A percentile compares a stretch with the other conserved stretches of the same genome.
phyloP scores from a whole-genome alignment of 257 asterid species.

The Penstemon barbatus region DNA sequence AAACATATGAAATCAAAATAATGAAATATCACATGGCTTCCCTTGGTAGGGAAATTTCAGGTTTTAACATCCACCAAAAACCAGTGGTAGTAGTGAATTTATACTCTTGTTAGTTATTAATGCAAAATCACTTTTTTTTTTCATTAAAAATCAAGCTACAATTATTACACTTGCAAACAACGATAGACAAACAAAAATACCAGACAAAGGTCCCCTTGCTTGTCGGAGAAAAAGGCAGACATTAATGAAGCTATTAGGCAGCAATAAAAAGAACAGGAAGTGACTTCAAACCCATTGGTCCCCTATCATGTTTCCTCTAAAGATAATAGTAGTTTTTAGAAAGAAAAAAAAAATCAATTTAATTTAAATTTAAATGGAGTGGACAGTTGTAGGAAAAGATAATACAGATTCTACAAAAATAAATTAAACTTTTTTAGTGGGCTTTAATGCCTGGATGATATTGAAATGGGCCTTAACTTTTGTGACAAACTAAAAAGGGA shows the following conservation, averaged over 20 bases:
- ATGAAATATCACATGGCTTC: slow-evolving; percentile 30
- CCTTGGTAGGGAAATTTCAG: slow-evolving; percentile 42
- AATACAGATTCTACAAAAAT: not conserved
- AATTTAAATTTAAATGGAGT: no score
- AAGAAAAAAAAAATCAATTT: not conserved
- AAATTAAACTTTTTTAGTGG: not conserved
- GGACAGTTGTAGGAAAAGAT: no score
- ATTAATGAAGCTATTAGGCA: slow-evolving; percentile 38
- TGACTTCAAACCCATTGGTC: slow-evolving; percentile 59
- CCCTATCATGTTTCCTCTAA: slow-evolving; percentile 41
- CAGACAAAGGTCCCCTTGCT: slow-evolving; percentile 76
- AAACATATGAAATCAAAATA: slow-evolving; percentile 5
- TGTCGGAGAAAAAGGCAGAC: slow-evolving; percentile 55
- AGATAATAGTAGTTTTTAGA: slow-evolving; percentile 8
- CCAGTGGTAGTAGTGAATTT: slow-evolving; percentile 42
- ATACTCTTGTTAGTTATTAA: slow-evolving; percentile 19
- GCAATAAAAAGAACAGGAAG: slow-evolving; percentile 41
- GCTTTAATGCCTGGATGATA: not conserved
- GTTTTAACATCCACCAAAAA: slow-evolving; percentile 49
- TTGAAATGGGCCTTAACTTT: no score
- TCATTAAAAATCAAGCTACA: slow-evolving; percentile 38
- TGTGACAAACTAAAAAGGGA: no score
- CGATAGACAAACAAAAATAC: slow-evolving; percentile 53
- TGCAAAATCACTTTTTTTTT: slow-evolving; percentile 36
- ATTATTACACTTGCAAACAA: slow-evolving; percentile 40